A percentile compares a stretch with the other conserved stretches of the same genome.
phyloP scores from a whole-genome alignment of 305 asterid species.

The Fraxinus floribunda region DNA sequence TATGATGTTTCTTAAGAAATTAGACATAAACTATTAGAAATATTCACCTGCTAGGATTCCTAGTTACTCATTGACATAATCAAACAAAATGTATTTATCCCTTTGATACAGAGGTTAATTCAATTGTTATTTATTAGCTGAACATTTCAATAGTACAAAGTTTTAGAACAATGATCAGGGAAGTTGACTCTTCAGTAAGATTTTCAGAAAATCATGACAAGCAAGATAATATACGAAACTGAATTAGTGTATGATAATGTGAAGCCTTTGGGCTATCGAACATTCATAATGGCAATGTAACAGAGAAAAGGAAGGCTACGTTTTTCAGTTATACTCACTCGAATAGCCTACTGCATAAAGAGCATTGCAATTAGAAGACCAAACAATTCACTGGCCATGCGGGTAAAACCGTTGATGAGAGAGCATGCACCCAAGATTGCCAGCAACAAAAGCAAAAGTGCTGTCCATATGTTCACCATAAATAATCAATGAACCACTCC shows the following conservation, averaged over 20 bases:
- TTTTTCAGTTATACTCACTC: slow-evolving; percentile 49
- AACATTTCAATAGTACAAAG: not conserved
- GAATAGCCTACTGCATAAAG: slow-evolving; percentile 96
- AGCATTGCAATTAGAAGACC: slow-evolving; percentile 97
- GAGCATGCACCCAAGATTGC: slow-evolving; percentile 96
- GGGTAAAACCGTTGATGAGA: slow-evolving; percentile 84
- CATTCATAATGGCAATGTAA: not conserved
- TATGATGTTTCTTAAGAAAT: not conserved
- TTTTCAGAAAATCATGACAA: not conserved
- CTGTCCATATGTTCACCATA: slow-evolving; percentile 61
- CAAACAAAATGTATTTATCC: not conserved
- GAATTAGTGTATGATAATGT: not conserved
- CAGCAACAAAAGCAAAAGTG: slow-evolving; percentile 84
- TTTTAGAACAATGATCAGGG: not conserved
- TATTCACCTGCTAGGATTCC: not conserved
- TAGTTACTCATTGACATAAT: not conserved
- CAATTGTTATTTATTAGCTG: not conserved
- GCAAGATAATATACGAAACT: not conserved
- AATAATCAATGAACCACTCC: not conserved
- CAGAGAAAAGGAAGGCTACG: slow-evolving; percentile 3
- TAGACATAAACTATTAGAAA: not conserved
- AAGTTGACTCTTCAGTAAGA: not conserved
- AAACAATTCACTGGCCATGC: slow-evolving; percentile 91
- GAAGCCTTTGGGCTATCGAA: not conserved
- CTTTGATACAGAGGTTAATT: not conserved